Percentiles rank a stretch among this genome's conserved stretches.
These are phyloP conservation scores for Quercus lobata DNA, from an alignment of 331 rosid species.

Conservation along the genomic window DNA sequence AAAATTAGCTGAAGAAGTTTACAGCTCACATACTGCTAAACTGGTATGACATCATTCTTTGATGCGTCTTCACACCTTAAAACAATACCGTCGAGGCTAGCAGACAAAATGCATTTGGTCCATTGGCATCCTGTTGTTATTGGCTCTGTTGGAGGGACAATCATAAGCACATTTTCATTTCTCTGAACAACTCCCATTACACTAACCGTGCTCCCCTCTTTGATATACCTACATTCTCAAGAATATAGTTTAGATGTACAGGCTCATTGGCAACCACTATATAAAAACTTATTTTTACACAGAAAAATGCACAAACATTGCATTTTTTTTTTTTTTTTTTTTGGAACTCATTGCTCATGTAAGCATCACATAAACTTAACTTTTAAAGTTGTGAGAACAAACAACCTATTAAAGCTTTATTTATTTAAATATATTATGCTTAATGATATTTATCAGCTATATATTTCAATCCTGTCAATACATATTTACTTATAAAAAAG, in stretches of 20 bases:
- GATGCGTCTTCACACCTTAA: constrained; percentile 87
- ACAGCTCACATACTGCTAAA: constrained; percentile 26
- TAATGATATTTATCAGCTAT: no score
- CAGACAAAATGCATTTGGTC: constrained; percentile 70
- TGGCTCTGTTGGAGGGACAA: constrained; percentile 83
- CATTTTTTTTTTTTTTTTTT: background rate
- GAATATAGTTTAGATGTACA: background rate
- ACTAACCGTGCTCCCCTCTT: constrained; percentile 95
- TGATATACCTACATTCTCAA: constrained; percentile 58
- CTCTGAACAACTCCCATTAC: constrained; percentile 98
- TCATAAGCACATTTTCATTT: constrained; percentile 90
- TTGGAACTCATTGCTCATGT: background rate
- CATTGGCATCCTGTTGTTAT: constrained; percentile 85
- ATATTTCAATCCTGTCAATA: no score
- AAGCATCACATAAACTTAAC: no score
- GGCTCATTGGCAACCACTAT: background rate
- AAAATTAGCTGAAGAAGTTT: background rate
- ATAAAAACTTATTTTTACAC: background rate
- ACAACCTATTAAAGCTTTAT: no score
- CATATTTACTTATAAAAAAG: no score
- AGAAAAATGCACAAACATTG: background rate
- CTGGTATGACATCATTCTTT: constrained; percentile 79
- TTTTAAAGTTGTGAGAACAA: no score
- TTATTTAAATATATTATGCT: no score
- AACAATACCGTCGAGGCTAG: constrained; percentile 84